These are phyloP conservation scores for Dactylellina haptotyla DNA, from an alignment of 2,329 filamentous ascomycete genomes.

Conservation along the genomic window DNA sequence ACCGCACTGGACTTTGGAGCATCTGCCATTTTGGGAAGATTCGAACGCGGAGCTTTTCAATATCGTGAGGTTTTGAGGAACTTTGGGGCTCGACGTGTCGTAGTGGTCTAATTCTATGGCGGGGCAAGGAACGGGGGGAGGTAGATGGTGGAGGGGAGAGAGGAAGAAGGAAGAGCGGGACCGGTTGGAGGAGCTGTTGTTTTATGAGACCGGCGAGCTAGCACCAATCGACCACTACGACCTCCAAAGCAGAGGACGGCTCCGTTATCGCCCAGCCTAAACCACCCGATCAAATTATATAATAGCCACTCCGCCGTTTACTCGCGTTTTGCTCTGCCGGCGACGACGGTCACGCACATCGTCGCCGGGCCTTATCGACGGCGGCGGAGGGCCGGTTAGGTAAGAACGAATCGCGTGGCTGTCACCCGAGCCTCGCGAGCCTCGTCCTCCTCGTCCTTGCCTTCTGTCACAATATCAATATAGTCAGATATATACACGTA, in stretches of 20 bases:
- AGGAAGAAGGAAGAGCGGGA: neutral
- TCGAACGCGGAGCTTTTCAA: neutral
- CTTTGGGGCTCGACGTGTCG: neutral
- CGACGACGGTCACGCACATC: too few species aligned
- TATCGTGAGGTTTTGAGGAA: neutral
- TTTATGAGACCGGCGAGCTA: neutral
- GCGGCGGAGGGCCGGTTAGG: neutral
- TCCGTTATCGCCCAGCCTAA: conserved; percentile 53
- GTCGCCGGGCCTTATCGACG: neutral
- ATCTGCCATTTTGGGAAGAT: conserved; percentile 47
- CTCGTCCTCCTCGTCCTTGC: too few species aligned
- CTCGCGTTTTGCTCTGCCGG: neutral
- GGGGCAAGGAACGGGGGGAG: neutral
- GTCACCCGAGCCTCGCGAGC: too few species aligned
- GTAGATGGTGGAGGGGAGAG: conserved; percentile 2
- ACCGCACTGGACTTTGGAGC: conserved; percentile 37
- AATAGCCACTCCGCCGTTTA: neutral
- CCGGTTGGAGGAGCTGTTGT: neutral
- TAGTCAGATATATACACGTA: neutral
- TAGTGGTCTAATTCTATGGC: neutral
- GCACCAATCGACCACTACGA: neutral
- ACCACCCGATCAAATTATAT: conserved; percentile 24
- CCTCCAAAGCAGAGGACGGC: neutral
- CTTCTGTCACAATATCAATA: too few species aligned
- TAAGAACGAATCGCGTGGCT: conserved; percentile 2